phyloP scores from a whole-genome alignment of 1,284 basidiomycete genomes.

The Trichosporon asahii region DNA sequence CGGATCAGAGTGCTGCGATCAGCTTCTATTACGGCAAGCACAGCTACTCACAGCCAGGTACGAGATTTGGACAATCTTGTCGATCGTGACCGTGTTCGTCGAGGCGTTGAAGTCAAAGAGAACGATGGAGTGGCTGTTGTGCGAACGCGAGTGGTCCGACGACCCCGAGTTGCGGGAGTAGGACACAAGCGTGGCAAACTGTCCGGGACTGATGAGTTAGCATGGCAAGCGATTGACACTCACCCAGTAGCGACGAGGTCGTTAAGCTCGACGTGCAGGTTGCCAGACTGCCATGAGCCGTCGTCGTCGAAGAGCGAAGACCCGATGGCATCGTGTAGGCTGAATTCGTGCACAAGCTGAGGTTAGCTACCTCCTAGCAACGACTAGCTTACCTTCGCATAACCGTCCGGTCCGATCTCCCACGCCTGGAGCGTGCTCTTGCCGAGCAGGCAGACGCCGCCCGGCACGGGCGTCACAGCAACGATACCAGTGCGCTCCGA shows the following conservation, averaged over 20 bases:
- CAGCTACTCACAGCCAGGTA: slow-evolving; percentile 37
- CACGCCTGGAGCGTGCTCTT: slow-evolving; percentile 43
- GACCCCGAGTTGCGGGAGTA: slow-evolving; percentile 31
- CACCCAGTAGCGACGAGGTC: slow-evolving; percentile 38
- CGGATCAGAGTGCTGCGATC: slow-evolving; percentile 45
- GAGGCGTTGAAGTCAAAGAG: slow-evolving; percentile 30
- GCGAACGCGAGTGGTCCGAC: slow-evolving; percentile 24
- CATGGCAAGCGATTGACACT: neutral
- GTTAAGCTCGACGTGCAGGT: slow-evolving; percentile 37
- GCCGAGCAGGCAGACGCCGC: slow-evolving; percentile 37
- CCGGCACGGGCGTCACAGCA: slow-evolving; percentile 25
- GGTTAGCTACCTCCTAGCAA: neutral
- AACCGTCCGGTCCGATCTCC: slow-evolving; percentile 33
- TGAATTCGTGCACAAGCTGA: slow-evolving; percentile 40
- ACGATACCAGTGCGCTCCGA: slow-evolving; percentile 37
- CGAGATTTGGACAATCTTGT: slow-evolving; percentile 34
- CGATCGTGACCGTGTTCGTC: slow-evolving; percentile 30
- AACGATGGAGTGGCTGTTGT: slow-evolving; percentile 38
- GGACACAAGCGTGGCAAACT: slow-evolving; percentile 43
- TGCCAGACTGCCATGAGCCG: slow-evolving; percentile 28
- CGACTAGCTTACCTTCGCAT: slow-evolving; percentile 27
- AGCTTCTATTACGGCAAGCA: neutral
- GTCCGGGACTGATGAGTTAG: slow-evolving; percentile 19
- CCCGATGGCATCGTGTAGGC: slow-evolving; percentile 38
- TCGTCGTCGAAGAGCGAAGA: slow-evolving; percentile 32